These are phyloP conservation scores for Daldinia vernicosa DNA, from an alignment of 495 filamentous ascomycete genomes.

Conservation along the genomic window DNA sequence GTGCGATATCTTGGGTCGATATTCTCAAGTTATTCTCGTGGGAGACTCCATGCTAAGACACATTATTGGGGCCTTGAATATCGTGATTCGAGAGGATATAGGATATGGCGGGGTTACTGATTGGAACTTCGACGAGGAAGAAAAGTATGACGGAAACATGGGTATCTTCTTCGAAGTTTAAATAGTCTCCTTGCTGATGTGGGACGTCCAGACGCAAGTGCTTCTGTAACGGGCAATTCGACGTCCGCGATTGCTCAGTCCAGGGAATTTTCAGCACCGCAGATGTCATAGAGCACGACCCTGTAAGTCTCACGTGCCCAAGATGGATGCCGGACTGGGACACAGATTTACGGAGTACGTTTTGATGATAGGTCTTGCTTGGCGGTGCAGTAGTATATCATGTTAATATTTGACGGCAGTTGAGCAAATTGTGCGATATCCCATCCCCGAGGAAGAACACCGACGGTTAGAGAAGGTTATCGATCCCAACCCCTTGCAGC, in stretches of 20 bases:
- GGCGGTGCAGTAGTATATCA: constrained; percentile 2
- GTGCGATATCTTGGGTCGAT: constrained; percentile 58
- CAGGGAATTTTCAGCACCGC: constrained; percentile 62
- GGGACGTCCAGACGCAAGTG: constrained; percentile 51
- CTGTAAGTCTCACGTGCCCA: constrained; percentile 53
- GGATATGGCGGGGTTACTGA: constrained; percentile 64
- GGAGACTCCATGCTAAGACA: constrained; percentile 66
- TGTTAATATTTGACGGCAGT: constrained; percentile 45
- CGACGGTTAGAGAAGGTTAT: constrained; percentile 52
- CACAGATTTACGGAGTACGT: constrained; percentile 50
- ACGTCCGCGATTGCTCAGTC: constrained; percentile 61
- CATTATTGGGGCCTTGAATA: constrained; percentile 62
- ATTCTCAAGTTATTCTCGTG: constrained; percentile 59
- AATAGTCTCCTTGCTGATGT: constrained; percentile 15
- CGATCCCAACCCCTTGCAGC: constrained; percentile 48
- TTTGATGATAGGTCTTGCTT: neutral
- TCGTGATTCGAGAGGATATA: constrained; percentile 59
- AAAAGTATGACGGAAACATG: constrained; percentile 49
- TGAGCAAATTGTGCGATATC: constrained; percentile 60
- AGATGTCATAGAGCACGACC: constrained; percentile 59
- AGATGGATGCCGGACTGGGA: constrained; percentile 52
- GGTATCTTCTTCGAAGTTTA: neutral
- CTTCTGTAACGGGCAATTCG: constrained; percentile 64
- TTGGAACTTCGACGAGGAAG: constrained; percentile 62
- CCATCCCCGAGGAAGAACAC: constrained; percentile 56